A percentile compares a stretch with the other conserved stretches of the same genome.
Evolutionary conservation across 2,329 filamentous ascomycete species (phyloP).

Genomic region (Plectosphaerella sp.): DNA sequence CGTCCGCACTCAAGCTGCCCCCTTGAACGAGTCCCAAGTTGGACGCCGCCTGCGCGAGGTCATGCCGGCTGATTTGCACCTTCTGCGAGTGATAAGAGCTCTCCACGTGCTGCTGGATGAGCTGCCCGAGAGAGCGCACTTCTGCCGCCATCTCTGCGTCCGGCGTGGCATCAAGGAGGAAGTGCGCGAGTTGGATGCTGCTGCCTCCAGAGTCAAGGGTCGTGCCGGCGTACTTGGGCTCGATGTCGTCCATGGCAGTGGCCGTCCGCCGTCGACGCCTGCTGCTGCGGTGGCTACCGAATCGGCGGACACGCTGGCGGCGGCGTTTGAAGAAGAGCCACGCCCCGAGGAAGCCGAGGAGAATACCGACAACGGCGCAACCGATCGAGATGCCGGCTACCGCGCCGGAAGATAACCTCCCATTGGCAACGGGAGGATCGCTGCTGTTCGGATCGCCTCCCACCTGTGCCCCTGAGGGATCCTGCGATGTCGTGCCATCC

Average conservation of each 20-base stretch:
- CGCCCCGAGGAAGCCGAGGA: constrained; percentile 1
- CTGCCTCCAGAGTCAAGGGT: constrained; percentile 8
- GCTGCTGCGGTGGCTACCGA: too few species aligned
- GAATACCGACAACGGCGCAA: background rate
- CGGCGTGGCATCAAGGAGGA: constrained; percentile 28
- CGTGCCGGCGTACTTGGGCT: too few species aligned
- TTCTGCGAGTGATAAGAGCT: constrained; percentile 28
- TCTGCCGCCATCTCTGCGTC: constrained; percentile 29
- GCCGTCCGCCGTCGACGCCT: too few species aligned
- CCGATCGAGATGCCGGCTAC: constrained; percentile 6
- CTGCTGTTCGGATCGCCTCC: too few species aligned
- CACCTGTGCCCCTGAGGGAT: too few species aligned
- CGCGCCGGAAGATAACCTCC: background rate
- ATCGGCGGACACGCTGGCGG: too few species aligned
- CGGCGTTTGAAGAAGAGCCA: constrained; percentile 1
- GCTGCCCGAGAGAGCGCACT: constrained; percentile 24
- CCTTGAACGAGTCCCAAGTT: constrained; percentile 19
- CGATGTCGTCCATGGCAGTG: too few species aligned
- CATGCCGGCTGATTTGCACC: constrained; percentile 10
- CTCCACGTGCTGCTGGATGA: constrained; percentile 35
- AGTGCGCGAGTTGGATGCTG: constrained; percentile 24
- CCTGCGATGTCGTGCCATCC: too few species aligned
- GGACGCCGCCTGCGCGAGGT: constrained; percentile 17
- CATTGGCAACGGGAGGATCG: too few species aligned
- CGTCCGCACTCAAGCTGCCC: constrained; percentile 7